Base-by-base conservation (phyloP, 108 stramenopile species). In the Nannochloropsis salina region DNA sequence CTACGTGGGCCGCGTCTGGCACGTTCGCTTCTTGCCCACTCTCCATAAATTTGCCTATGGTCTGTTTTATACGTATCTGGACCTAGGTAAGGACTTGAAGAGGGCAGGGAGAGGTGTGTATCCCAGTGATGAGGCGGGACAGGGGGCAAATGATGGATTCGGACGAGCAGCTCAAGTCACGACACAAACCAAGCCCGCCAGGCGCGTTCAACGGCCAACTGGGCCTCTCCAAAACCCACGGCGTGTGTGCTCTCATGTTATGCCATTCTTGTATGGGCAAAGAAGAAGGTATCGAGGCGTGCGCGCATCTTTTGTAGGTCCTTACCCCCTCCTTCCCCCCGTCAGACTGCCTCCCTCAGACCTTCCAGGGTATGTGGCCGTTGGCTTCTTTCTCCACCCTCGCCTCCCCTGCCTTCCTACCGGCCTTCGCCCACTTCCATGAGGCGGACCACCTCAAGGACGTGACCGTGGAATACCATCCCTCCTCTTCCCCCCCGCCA, bases 41-140 rank as follows among this genome's bases (percentile, higher is more conserved):
- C 31, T 80, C 22, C 88, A 89, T 80, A 44, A 21, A 10, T 97
- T 97, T 86, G 87, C 92, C 15, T 97, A 97, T 90, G 96, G 96
- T 4, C 91, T 97, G 9, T 95, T 94, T 84, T 94, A 94, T 83
- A 88, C 91, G 45, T 90, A 93, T 1, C 84, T 97, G 47, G 95
- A 97, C 89, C 91, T 96, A 45, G 93, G 93, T 80, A 94, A 95
- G 86, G 84, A 31, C 22, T 4, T 81, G n/a, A 6, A 6, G 3
- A 89, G 42, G 83, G 85, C 22, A 79, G 85, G 44, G 82, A 81
- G 41, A 22, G 47, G 22, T 82, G 51, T 8, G 83, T 88, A 31
- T 84, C 88, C 4, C 85, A 84, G 88, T 88, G 80, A 86, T 74
- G 44, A 31, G 21, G 18, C 20, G 18, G 20, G n/a, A 79, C 20